phyloP scores from a whole-genome alignment of 306 rosid species.

The Carpinus viminea region DNA sequence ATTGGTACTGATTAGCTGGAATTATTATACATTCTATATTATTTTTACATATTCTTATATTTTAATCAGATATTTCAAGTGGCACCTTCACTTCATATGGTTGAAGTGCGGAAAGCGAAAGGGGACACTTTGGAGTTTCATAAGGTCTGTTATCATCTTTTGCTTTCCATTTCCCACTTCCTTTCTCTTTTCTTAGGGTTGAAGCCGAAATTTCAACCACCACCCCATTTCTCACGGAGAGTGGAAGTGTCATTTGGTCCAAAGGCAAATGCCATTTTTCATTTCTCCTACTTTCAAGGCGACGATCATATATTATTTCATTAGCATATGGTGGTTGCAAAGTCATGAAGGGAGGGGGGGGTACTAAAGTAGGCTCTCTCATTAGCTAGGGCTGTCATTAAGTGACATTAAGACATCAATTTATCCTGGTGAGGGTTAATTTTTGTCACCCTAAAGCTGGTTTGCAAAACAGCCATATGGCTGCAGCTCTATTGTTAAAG shows the following conservation, averaged over 20 bases:
- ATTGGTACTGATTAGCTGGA: constrained; percentile 4
- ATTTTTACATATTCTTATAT: constrained; percentile 1
- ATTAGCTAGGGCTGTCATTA: neutral
- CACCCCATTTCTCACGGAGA: neutral
- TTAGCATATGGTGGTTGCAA: neutral
- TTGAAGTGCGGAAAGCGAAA: constrained; percentile 94
- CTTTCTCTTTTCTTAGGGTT: neutral
- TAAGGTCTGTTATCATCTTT: constrained; percentile 48
- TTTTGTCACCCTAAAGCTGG: constrained; percentile 2
- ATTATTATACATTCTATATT: constrained; percentile 4
- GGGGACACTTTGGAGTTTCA: constrained; percentile 98
- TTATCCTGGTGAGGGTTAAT: neutral
- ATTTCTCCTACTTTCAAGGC: neutral
- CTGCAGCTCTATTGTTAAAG: neutral
- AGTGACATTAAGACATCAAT: neutral
- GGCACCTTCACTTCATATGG: constrained; percentile 98
- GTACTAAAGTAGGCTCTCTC: neutral
- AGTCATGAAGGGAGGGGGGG: neutral
- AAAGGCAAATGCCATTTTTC: neutral
- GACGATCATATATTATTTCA: neutral
- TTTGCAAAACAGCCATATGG: neutral
- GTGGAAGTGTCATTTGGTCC: neutral
- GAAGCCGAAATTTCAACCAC: neutral
- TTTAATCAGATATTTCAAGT: constrained; percentile 83
- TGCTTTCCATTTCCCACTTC: neutral